Percentiles rank a stretch among this genome's conserved stretches.
Evolutionary conservation across 1,284 basidiomycete species (phyloP).

Genomic region (Puccinia triticina): DNA sequence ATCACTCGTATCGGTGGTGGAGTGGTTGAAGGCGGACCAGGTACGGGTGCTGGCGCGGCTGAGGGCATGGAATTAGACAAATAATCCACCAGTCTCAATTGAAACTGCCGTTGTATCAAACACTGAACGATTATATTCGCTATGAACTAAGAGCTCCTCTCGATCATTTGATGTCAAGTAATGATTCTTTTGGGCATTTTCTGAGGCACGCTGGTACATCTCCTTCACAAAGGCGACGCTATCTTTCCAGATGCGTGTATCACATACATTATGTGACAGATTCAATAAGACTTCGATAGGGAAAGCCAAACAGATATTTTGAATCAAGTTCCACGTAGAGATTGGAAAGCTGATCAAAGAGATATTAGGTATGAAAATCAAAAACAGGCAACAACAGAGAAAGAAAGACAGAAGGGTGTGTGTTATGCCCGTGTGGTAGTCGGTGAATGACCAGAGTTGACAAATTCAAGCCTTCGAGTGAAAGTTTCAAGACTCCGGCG

Average conservation of each 20-base stretch:
- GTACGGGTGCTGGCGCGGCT: conserved; percentile 21
- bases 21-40: conserved; percentile 26
- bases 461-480: neutral
- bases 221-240: conserved; percentile 45
- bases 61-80: conserved; percentile 48
- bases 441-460: neutral
- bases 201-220: neutral
- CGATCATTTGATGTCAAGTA: conserved; percentile 61
- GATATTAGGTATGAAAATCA: neutral
- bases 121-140: conserved; percentile 61
- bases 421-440: neutral
- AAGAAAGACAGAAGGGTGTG: neutral
- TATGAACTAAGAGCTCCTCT: conserved; percentile 66
- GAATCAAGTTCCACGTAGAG: no score
- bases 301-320: neutral
- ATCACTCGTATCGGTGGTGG: conserved; percentile 40
- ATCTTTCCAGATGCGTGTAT: neutral
- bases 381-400: neutral
- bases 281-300: no score
- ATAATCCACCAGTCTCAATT: conserved; percentile 14
- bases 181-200: conserved; percentile 40
- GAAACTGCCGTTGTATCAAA: conserved; percentile 16
- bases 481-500: conserved; percentile 1
- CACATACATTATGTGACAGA: no score
- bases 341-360: neutral